A percentile compares a stretch with the other conserved stretches of the same genome.
Evolutionary conservation across 1,284 basidiomycete species (phyloP).

Genomic region (Blastosporella zonata): DNA sequence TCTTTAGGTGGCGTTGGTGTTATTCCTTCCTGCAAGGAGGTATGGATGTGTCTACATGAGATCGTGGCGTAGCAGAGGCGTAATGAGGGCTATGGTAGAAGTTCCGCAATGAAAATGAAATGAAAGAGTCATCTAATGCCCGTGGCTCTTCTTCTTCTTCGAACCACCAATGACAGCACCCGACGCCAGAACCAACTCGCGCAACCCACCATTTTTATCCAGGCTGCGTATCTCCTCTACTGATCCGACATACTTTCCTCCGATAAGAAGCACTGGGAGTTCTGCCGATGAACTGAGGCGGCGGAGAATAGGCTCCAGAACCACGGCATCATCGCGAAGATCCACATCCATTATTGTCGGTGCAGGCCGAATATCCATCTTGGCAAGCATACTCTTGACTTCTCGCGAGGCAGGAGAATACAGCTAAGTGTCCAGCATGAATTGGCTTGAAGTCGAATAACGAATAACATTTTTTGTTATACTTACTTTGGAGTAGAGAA

Average conservation of each 20-base stretch:
- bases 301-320: slow-evolving; percentile 39
- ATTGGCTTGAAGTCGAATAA: not conserved
- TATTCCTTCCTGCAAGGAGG: too few species aligned
- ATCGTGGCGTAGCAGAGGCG: not conserved
- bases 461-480: slow-evolving; percentile 1
- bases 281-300: slow-evolving; percentile 53
- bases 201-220: slow-evolving; percentile 49
- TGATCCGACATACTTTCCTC: slow-evolving; percentile 58
- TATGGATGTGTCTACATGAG: too few species aligned
- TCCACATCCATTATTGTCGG: slow-evolving; percentile 78
- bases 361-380: slow-evolving; percentile 60
- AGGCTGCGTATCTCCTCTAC: slow-evolving; percentile 56
- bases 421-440: slow-evolving; percentile 36
- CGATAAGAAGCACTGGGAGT: slow-evolving; percentile 71
- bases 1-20: too few species aligned
- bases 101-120: not conserved
- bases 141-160: slow-evolving; percentile 53
- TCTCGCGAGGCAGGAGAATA: slow-evolving; percentile 67
- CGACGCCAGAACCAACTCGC: slow-evolving; percentile 47
- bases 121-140: slow-evolving; percentile 26
- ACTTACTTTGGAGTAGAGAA: slow-evolving; percentile 75
- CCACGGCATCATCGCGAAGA: slow-evolving; percentile 51
- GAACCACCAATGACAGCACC: slow-evolving; percentile 58
- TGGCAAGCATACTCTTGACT: slow-evolving; percentile 57
- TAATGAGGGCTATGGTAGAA: not conserved